These are phyloP conservation scores for Balamuthia mandrillaris DNA, from an alignment of 208 protist genomes.

Conservation along the genomic window DNA sequence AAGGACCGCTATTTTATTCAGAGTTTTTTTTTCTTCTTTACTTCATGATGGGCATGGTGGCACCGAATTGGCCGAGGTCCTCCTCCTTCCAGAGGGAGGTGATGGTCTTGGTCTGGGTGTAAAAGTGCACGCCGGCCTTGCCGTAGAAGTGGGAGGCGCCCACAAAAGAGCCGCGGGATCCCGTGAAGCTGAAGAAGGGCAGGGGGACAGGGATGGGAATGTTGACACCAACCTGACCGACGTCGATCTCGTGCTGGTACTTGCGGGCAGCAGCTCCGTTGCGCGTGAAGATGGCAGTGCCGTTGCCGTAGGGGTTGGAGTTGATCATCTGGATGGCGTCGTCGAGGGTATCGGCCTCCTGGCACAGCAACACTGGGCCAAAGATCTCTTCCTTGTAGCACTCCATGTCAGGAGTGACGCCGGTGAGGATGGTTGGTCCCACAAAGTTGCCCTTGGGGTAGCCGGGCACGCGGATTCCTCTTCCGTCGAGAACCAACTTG, in stretches of 20 bases:
- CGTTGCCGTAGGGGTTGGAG: constrained; percentile 85
- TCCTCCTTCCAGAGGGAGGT: constrained; percentile 71
- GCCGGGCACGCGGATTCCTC: constrained; percentile 58
- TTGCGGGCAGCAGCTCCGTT: constrained; percentile 79
- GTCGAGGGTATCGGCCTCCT: constrained; percentile 76
- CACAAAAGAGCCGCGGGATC: constrained; percentile 75
- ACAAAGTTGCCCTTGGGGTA: constrained; percentile 83
- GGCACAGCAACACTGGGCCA: constrained; percentile 74
- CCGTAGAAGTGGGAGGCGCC: constrained; percentile 85
- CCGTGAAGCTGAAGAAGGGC: constrained; percentile 89
- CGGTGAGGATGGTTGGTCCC: constrained; percentile 82
- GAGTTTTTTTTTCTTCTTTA: too few species aligned
- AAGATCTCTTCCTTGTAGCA: constrained; percentile 86
- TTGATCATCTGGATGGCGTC: constrained; percentile 87
- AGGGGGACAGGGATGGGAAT: constrained; percentile 88
- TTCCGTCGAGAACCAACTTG: constrained; percentile 72
- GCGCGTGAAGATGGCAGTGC: constrained; percentile 84
- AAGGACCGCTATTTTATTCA: too few species aligned
- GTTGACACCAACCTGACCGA: constrained; percentile 86
- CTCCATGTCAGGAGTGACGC: constrained; percentile 74
- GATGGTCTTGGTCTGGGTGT: constrained; percentile 85
- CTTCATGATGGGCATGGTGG: constrained; percentile 37
- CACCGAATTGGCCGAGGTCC: constrained; percentile 36
- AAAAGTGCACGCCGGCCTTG: constrained; percentile 82
- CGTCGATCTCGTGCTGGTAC: constrained; percentile 80